A percentile compares a stretch with the other conserved stretches of the same genome.
Conservation (phyloP, 106 monocot species). For the Allium sativum region DNA sequence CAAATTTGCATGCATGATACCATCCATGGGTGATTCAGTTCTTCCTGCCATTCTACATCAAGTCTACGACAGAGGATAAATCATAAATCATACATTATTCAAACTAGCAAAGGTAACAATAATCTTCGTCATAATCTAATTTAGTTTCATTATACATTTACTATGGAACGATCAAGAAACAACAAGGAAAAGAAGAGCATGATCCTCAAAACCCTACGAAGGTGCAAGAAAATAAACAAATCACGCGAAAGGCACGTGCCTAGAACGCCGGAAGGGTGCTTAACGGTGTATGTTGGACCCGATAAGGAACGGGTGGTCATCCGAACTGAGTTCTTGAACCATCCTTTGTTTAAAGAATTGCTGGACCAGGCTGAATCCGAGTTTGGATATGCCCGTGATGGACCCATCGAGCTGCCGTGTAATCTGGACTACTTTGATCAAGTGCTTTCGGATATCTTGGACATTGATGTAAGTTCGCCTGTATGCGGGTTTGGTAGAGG, state of each 20-base stretch:
- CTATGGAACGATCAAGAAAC: background rate
- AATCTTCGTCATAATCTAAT: no score
- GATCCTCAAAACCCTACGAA: background rate
- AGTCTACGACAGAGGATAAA: slow-evolving; percentile 8
- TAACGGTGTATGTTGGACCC: slow-evolving; percentile 43
- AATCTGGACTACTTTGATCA: slow-evolving; percentile 19
- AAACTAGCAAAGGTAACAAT: no score
- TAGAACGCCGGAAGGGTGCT: slow-evolving; percentile 16
- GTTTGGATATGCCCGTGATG: slow-evolving; percentile 33
- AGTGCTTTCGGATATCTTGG: slow-evolving; percentile 40
- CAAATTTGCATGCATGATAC: no score
- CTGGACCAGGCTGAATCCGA: slow-evolving; percentile 48
- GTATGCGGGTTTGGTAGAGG: background rate
- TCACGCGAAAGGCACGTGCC: background rate
- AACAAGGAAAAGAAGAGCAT: background rate
- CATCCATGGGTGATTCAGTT: background rate
- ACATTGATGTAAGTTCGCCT: slow-evolving; percentile 3
- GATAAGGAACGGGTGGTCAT: slow-evolving; percentile 35
- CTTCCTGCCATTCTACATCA: background rate
- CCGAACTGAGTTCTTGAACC: slow-evolving; percentile 37
- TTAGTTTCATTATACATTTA: no score
- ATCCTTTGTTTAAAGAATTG: slow-evolving; percentile 37
- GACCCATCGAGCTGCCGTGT: slow-evolving; percentile 44
- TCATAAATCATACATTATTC: background rate
- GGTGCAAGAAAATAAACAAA: background rate